Evolutionary conservation across 2,329 filamentous ascomycete species (phyloP), one percentile per base, ranked within the genome.

Genomic region (Zymoseptoria tritici): DNA sequence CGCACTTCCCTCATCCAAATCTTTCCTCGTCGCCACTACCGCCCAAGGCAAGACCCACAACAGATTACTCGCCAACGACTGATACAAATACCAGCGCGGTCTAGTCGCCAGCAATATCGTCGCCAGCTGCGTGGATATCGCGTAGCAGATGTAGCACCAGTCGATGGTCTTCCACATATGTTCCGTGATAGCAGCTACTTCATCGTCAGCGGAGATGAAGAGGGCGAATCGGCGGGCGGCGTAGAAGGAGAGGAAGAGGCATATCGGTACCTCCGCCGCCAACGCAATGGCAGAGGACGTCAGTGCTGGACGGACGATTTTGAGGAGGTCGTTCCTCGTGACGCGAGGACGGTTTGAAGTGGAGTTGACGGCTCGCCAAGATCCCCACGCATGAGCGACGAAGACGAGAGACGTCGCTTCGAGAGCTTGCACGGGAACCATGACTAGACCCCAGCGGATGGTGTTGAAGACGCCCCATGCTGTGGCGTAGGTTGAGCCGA

Each of bases 381-480:
- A 62, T 0, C 86, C 86, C 86, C 87, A 90, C 1, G 73, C 73
- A 64, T 90, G 87, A 0, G 86, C 85, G 16, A 88, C 78, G 66
- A 89, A 90, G 0, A 84, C 78, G 0, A 87, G 74, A 0, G 84
- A 79, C 0, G 86, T 86, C 2, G 83, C 83, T 70, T 91, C 86
- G 0, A 90, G 75, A 0, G 86, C 80, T 61, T 84, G 81, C 0
- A 90, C 84, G 0, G 87, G 87, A 0, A 90, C 85, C 87, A 90
- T 91, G 29, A 90, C 76, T 0, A 90, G 75, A 0, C 87, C 87
- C 87, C 87, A 90, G 13, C 86, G 80, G 50, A 90, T 90, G 0
- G 86, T 90, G 58, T 82, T 87, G 75, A 91, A 91, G 9, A 90
- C 77, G 1, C 86, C 84, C 87, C 86, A 91, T 0, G 87, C 85